Evolutionary conservation across 2,329 filamentous ascomycete genomes (phyloP).

Genomic region (Colletotrichum neosansevieriae): DNA sequence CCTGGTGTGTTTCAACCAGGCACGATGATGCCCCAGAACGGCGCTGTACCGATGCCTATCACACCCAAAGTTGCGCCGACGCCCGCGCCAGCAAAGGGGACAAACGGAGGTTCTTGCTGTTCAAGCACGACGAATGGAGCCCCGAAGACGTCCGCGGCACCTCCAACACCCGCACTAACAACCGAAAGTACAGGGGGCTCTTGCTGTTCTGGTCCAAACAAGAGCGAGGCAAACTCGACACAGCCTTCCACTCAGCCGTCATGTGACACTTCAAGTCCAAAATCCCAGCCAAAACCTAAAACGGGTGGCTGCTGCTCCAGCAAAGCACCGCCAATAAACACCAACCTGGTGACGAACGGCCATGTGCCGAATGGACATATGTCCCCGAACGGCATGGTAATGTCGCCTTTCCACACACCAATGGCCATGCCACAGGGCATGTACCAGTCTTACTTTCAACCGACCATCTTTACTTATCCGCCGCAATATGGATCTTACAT

Average conservation of each 20-base stretch:
- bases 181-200: constrained; percentile 37
- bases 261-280: constrained; percentile 39
- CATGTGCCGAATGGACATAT: constrained; percentile 42
- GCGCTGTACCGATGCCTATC: neutral
- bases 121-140: constrained; percentile 16
- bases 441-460: constrained; percentile 56
- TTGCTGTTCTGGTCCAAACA: constrained; percentile 42
- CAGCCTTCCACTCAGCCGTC: constrained; percentile 35
- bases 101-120: constrained; percentile 31
- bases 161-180: neutral
- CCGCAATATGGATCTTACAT: constrained; percentile 66
- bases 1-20: constrained; percentile 25
- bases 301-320: constrained; percentile 54
- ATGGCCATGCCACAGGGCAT: constrained; percentile 54
- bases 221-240: constrained; percentile 26
- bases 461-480: constrained; percentile 65
- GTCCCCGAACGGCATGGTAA: constrained; percentile 43
- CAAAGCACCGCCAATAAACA: constrained; percentile 36
- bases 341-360: constrained; percentile 27
- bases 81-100: neutral
- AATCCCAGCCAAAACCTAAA: constrained; percentile 39
- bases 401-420: constrained; percentile 52
- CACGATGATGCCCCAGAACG: constrained; percentile 22
- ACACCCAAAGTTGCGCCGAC: constrained; percentile 12
- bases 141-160: constrained; percentile 8